Conservation (phyloP, 2,329 filamentous ascomycete species). For the Talaromyces sp. region DNA sequence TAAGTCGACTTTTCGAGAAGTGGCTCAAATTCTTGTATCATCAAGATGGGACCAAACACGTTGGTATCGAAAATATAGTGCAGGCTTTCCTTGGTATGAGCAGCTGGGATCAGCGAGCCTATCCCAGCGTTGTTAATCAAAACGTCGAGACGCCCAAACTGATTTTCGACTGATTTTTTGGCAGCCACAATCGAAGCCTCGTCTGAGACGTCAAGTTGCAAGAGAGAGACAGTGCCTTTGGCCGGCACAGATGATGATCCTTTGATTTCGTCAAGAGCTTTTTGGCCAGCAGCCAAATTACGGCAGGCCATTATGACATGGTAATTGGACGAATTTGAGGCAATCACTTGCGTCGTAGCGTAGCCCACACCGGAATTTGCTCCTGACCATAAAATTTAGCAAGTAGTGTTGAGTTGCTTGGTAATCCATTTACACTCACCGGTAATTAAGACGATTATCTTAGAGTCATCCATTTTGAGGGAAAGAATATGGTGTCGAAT, state of each 20-base stretch:
- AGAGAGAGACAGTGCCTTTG: background rate
- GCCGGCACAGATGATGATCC: background rate
- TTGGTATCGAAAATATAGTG: slow-evolving; percentile 7
- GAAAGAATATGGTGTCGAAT: background rate
- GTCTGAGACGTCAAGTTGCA: slow-evolving; percentile 8
- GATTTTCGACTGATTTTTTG: background rate
- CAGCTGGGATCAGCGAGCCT: background rate
- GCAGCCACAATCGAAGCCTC: slow-evolving; percentile 5
- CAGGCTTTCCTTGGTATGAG: slow-evolving; percentile 4
- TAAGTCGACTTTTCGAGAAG: background rate
- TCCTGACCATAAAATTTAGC: slow-evolving; percentile 8
- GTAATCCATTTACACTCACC: background rate
- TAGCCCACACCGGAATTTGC: slow-evolving; percentile 23
- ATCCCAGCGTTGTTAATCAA: slow-evolving; percentile 42
- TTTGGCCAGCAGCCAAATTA: background rate
- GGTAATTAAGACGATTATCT: background rate
- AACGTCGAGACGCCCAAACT: slow-evolving; percentile 31
- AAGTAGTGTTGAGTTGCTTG: background rate
- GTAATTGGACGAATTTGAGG: slow-evolving; percentile 11
- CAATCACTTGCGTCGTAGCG: slow-evolving; percentile 17
- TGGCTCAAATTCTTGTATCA: slow-evolving; percentile 2
- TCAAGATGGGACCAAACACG: background rate
- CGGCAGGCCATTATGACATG: slow-evolving; percentile 7
- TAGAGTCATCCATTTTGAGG: background rate
- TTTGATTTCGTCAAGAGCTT: background rate